These are phyloP conservation scores for Leptographium flavum DNA, from an alignment of 2,329 filamentous ascomycete genomes.

Conservation along the genomic window DNA sequence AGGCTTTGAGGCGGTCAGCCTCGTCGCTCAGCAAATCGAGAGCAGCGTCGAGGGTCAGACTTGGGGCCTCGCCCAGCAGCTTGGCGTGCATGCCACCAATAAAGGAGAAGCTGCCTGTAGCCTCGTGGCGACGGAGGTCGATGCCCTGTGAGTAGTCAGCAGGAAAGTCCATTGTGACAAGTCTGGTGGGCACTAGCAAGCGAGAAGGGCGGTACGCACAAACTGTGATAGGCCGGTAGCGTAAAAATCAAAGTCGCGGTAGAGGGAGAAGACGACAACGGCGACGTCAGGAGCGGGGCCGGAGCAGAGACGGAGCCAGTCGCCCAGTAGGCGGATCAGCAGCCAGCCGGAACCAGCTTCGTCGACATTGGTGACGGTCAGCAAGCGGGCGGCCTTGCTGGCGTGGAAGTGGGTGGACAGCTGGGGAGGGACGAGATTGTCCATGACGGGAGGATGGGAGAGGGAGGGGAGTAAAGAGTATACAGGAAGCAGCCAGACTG, in stretches of 20 bases:
- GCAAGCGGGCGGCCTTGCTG: background rate
- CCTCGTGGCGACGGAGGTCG: slow-evolving; percentile 6
- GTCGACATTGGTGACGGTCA: slow-evolving; percentile 4
- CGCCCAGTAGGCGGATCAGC: slow-evolving; percentile 5
- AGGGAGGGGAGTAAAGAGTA: background rate
- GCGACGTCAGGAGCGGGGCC: background rate
- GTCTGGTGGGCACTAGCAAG: background rate
- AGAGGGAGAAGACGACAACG: slow-evolving; percentile 9
- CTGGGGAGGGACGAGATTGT: background rate
- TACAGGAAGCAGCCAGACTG: background rate
- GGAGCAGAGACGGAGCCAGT: slow-evolving; percentile 7
- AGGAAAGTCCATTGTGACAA: too few relatives aligned
- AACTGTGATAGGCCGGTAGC: slow-evolving; percentile 4
- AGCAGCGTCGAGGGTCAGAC: slow-evolving; percentile 2
- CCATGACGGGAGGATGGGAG: background rate
- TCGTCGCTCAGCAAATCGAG: slow-evolving; percentile 7
- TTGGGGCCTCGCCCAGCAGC: slow-evolving; percentile 4
- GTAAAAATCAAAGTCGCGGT: slow-evolving; percentile 9
- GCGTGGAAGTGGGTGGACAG: slow-evolving; percentile 2
- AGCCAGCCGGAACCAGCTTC: slow-evolving; percentile 6
- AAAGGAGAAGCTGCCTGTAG: slow-evolving; percentile 7
- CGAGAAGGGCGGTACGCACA: background rate
- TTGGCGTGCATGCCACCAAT: slow-evolving; percentile 5
- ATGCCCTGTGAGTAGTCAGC: slow-evolving; percentile 4
- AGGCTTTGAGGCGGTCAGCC: slow-evolving; percentile 2